Conservation (phyloP, 805 yeast species). For the Lachancea thermotolerans region DNA sequence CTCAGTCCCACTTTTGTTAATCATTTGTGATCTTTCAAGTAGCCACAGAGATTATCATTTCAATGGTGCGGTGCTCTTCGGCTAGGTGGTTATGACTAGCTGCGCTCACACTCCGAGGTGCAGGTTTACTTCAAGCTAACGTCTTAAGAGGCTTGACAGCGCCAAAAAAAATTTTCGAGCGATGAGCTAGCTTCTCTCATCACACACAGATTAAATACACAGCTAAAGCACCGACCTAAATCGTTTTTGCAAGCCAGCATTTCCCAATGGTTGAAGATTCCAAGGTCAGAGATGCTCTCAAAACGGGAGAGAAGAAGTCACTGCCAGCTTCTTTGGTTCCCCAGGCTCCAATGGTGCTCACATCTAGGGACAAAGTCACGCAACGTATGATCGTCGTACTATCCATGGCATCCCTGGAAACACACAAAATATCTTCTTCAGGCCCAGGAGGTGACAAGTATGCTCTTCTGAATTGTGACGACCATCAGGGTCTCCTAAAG, state of each 20-base stretch:
- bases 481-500: constrained; percentile 90
- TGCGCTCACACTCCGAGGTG: too few species aligned
- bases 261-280: constrained; percentile 41
- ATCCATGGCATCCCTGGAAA: constrained; percentile 91
- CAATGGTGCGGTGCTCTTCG: too few species aligned
- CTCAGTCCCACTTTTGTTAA: too few species aligned
- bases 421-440: constrained; percentile 78
- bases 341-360: constrained; percentile 71
- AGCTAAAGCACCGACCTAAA: not conserved
- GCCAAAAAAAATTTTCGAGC: constrained; percentile 1
- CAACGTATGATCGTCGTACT: constrained; percentile 90
- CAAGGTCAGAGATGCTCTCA: constrained; percentile 39
- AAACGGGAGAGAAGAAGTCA: constrained; percentile 32
- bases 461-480: constrained; percentile 93
- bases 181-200: constrained; percentile 2
- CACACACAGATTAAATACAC: not conserved
- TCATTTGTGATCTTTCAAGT: too few species aligned
- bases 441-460: constrained; percentile 84
- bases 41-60: too few species aligned
- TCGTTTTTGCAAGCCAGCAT: not conserved
- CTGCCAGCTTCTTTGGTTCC: constrained; percentile 78
- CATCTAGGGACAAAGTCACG: constrained; percentile 78
- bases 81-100: too few species aligned
- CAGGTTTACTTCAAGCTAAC: too few species aligned
- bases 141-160: too few species aligned